phyloP scores from a whole-genome alignment of 345 rosid genomes.

The Trapa bicornis region DNA sequence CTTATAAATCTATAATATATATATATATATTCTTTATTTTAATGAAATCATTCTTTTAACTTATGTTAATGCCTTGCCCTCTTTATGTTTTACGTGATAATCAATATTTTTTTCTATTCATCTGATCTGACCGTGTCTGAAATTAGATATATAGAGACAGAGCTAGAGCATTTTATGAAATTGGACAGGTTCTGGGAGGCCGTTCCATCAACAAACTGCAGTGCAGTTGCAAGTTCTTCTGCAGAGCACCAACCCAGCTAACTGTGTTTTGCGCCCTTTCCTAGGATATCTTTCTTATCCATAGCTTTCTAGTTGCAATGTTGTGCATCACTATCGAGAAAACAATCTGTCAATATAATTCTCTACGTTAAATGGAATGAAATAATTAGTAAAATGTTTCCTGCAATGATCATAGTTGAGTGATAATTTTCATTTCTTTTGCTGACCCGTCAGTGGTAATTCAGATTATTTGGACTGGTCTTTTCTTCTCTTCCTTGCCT shows the following conservation, averaged over 20 bases:
- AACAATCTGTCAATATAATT: background rate
- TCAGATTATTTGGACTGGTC: conserved; percentile 8
- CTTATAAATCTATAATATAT: no score
- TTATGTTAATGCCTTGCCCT: conserved; percentile 11
- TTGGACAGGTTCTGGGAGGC: conserved; percentile 19
- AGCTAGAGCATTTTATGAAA: conserved; percentile 12
- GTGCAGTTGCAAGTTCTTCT: background rate
- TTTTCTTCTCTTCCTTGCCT: background rate
- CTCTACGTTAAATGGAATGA: background rate
- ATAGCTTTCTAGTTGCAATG: background rate
- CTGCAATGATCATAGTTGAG: background rate
- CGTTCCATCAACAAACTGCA: conserved; percentile 11
- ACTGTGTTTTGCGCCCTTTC: background rate
- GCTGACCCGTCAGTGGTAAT: conserved; percentile 7
- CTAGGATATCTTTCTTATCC: background rate
- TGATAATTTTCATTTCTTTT: background rate
- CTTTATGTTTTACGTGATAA: conserved; percentile 15
- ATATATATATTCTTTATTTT: no score
- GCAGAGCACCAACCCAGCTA: background rate
- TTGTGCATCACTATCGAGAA: background rate
- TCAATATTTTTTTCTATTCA: conserved; percentile 25
- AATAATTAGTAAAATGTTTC: background rate
- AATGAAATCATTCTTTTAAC: no score
- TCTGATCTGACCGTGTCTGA: conserved; percentile 26
- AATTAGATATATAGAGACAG: conserved; percentile 24